Evolutionary conservation across 306 rosid genomes (phyloP), one percentile per base, ranked within the genome.

Genomic region (Dryas drummondii): DNA sequence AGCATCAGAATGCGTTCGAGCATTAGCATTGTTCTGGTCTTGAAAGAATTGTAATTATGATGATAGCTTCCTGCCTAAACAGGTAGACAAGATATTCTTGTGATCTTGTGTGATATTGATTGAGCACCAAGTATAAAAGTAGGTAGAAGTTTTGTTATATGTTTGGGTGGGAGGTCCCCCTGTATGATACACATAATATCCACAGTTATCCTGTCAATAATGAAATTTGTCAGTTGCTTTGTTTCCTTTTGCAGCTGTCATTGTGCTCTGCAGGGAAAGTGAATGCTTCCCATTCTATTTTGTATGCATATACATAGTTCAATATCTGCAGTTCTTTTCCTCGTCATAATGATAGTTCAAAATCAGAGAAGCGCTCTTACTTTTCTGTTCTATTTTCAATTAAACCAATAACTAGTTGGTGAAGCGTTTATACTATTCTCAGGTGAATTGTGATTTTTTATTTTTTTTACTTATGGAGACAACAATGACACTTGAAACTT

Each of bases 11-110:
- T 17, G 2, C 7, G 65, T 11, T 44, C n/a, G 5, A 41, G 40
- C 52, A 11, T 41, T 1, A 54, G 5, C 45, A 19, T 4, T 45
- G 55, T 49, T 46, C 45, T 22, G 26, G 17, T 44, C 67, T 46
- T 14, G 9, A 13, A 40, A 1, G 45, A 71, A 42, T 42, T 45
- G 7, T 15, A 50, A 13, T 0, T 58, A 47, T 47, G 58, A 59
- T 9, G 46, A 44, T 0, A 7, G 26, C 32, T 15, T 70, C 57
- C 67, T 72, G 57, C 76, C 58, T 59, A 47, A 59, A 46, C 7
- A 72, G 68, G 45, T 42, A 12, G 40, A 26, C 76, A 44, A 56
- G 53, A 44, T 71, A 22, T 55, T 71, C 66, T 56, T 56, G 65
- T 37, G 56, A 37, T 16, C 9, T 19, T 66, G 9, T 46, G 19